Percentiles rank a stretch among this genome's conserved stretches.
phyloP scores from a whole-genome alignment of 1,139 yeast genomes.

The Hyphopichia pseudoburtonii region DNA sequence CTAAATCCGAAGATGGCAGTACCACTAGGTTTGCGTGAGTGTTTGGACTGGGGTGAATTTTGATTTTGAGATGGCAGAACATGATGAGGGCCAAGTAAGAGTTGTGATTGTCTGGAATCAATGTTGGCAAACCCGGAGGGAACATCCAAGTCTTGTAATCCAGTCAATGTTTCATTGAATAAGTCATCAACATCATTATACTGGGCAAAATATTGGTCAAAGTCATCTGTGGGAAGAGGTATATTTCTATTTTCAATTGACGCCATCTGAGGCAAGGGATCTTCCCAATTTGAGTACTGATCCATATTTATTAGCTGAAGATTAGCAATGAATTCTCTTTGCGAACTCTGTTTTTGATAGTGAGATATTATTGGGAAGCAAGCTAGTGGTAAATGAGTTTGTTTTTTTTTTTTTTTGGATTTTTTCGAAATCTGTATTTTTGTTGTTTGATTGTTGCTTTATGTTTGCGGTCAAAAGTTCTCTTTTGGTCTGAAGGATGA shows the following conservation, averaged over 20 bases:
- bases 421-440: background rate
- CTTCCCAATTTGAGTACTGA: slow-evolving; percentile 1
- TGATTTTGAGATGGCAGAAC: background rate
- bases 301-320: background rate
- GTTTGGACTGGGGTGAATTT: slow-evolving; percentile 17
- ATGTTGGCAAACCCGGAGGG: slow-evolving; percentile 36
- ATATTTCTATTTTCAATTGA: slow-evolving; percentile 7
- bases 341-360: background rate
- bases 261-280: background rate
- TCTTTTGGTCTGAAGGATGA: no score
- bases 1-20: slow-evolving; percentile 65
- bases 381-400: background rate
- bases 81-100: background rate
- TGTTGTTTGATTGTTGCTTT: no score
- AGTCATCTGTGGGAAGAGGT: slow-evolving; percentile 45
- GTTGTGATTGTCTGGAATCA: background rate
- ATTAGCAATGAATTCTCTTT: background rate
- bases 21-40: slow-evolving; percentile 49
- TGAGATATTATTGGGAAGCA: background rate
- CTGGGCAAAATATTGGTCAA: slow-evolving; percentile 37
- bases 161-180: slow-evolving; percentile 44
- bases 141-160: slow-evolving; percentile 53
- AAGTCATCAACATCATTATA: slow-evolving; percentile 41
- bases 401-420: background rate
- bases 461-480: no score